Evolutionary conservation across 805 yeast genomes (phyloP), one percentile per base, ranked within the genome.

Genomic region (Wickerhamomyces sydowiorum): DNA sequence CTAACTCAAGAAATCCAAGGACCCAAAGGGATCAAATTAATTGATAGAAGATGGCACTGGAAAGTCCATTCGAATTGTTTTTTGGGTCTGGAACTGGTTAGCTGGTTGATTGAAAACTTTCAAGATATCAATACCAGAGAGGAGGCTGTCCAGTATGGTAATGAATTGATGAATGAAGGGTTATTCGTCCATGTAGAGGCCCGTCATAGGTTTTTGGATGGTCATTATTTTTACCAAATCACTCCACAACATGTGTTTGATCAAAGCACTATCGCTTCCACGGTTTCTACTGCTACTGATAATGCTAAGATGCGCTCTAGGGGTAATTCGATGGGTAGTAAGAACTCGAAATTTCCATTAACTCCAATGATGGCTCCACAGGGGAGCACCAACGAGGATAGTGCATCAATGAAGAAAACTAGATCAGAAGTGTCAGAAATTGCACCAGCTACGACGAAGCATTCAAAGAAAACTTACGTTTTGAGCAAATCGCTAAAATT

Each of bases 1-100:
- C 60, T 91, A 22, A 84, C 89, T 0, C 64, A 65, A 3, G 86
- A 82, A 41, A 58, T 91, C 38, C 95, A 83, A 52, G 75, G 82
- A 5, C 68, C 73, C 1, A 69, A 72, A 36, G 90, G 89, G 8
- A 63, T 91, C 7, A 71, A 69, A 18, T 67, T 93, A 29, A 80
- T 76, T 1, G 96, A 88, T 52, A 70, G 97, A 51, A 75, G 82
- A 27, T 91, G 99, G 99, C 98, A 91, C 60, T 79, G 90, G 77
- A 80, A 80, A 47, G 66, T 76, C 4, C 95, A 87, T 57, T 69
- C 72, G 22, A 76, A 83, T 47, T 85, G 95, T 62, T 88, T 91
- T 56, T 60, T 87, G 20, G 98, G 98, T 0, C 78, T 81, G 47
- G 96, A 88, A 40, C 68, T 88, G 47, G 96, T 89, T 0, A 76